Percentiles rank a stretch among this genome's conserved stretches.
Evolutionary conservation across 305 asterid species (phyloP).

Genomic region (Rubia peregrina): DNA sequence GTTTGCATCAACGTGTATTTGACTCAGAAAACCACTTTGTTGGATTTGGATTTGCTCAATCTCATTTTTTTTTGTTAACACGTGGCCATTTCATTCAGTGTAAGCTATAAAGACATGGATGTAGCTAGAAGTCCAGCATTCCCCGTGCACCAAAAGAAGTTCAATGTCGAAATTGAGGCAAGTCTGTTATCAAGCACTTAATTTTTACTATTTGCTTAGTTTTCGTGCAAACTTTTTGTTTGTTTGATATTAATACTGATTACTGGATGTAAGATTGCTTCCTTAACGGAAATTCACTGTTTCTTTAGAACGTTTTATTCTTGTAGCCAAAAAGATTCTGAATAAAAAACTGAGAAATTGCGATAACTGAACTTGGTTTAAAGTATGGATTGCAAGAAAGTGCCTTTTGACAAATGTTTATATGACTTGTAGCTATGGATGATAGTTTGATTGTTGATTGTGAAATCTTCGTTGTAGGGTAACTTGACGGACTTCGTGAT

Average conservation of each 20-base stretch:
- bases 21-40: background rate
- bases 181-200: constrained; percentile 15
- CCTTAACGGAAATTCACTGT: background rate
- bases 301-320: background rate
- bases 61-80: background rate
- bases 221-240: background rate
- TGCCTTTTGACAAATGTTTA: background rate
- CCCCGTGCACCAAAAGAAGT: constrained; percentile 46
- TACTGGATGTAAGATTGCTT: background rate
- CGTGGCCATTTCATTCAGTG: background rate
- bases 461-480: constrained; percentile 38
- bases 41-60: no score
- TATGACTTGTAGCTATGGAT: background rate
- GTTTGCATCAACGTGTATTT: background rate
- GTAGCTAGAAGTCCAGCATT: constrained; percentile 28
- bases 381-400: background rate
- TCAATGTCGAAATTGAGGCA: constrained; percentile 46
- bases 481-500: constrained; percentile 65
- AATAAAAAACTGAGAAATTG: background rate
- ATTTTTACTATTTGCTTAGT: background rate
- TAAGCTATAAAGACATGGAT: constrained; percentile 26
- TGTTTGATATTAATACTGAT: background rate
- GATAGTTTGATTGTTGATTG: background rate
- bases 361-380: background rate
- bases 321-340: background rate